Conservation (phyloP, 75 land plant species). For the Isoetes taiwanensis region DNA sequence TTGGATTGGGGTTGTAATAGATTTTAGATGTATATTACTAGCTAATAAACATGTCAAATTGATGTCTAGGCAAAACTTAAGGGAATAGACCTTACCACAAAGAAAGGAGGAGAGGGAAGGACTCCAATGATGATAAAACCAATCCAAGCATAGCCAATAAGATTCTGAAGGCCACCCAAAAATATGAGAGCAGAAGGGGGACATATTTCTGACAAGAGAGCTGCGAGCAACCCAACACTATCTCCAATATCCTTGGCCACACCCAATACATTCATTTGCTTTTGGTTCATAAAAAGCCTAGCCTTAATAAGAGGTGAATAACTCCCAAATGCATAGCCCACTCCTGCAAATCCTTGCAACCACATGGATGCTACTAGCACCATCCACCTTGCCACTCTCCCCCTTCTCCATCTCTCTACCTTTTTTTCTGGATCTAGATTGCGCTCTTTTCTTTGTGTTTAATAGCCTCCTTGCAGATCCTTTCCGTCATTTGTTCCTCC, state of each 20-base stretch:
- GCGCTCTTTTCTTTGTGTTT: too few species aligned
- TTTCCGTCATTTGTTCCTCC: too few species aligned
- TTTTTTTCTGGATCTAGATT: too few species aligned
- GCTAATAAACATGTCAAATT: too few species aligned
- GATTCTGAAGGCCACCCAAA: conserved; percentile 60
- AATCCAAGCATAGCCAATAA: conserved; percentile 81
- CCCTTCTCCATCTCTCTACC: not conserved
- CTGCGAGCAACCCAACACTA: conserved; percentile 76
- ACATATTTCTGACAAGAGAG: conserved; percentile 51
- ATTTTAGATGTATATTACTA: too few species aligned
- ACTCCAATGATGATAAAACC: conserved; percentile 68
- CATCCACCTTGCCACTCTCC: conserved; percentile 46
- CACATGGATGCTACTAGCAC: conserved; percentile 89
- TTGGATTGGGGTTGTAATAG: too few species aligned
- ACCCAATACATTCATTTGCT: conserved; percentile 60
- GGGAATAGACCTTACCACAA: conserved; percentile 44
- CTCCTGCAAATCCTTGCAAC: conserved; percentile 67
- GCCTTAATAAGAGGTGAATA: conserved; percentile 76
- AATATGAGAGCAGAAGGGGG: conserved; percentile 71
- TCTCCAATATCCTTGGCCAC: conserved; percentile 94
- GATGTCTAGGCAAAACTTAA: too few species aligned
- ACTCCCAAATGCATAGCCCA: conserved; percentile 82
- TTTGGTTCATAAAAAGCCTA: conserved; percentile 63
- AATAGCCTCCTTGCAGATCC: too few species aligned
- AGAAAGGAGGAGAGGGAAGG: conserved; percentile 43